Conservation (phyloP, 805 yeast species). For the Yamadazyma kitorensis region DNA sequence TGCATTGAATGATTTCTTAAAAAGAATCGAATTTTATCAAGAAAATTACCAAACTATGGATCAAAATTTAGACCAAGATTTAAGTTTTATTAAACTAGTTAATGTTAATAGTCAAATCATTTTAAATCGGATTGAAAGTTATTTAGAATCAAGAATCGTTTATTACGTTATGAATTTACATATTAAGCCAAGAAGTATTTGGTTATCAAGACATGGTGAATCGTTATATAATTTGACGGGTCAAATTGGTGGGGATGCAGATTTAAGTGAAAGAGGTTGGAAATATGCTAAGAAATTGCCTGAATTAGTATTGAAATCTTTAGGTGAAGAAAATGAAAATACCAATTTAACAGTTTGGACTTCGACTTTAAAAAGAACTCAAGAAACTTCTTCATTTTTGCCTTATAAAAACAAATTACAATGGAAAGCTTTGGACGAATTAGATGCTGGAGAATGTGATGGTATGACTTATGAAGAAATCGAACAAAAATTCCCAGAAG, state of each 20-base stretch:
- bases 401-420: slow-evolving; percentile 74
- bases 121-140: slow-evolving; percentile 82
- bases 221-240: slow-evolving; percentile 89
- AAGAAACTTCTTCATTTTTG: slow-evolving; percentile 82
- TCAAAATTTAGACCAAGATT: slow-evolving; percentile 50
- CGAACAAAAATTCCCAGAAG: slow-evolving; percentile 82
- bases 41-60: slow-evolving; percentile 75
- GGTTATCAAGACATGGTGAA: slow-evolving; percentile 96
- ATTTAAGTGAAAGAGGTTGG: slow-evolving; percentile 78
- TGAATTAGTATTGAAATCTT: slow-evolving; percentile 62
- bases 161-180: slow-evolving; percentile 95
- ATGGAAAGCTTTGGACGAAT: slow-evolving; percentile 97
- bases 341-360: slow-evolving; percentile 87
- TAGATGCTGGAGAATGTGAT: slow-evolving; percentile 97
- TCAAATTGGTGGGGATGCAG: slow-evolving; percentile 93
- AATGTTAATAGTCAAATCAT: slow-evolving; percentile 87
- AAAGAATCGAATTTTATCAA: slow-evolving; percentile 73
- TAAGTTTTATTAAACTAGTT: slow-evolving; percentile 83
- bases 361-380: slow-evolving; percentile 85
- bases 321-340: slow-evolving; percentile 53
- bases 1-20: slow-evolving; percentile 69
- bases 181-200: slow-evolving; percentile 86
- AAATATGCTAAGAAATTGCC: slow-evolving; percentile 82
- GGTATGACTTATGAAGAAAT: slow-evolving; percentile 96
- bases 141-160: slow-evolving; percentile 87